Evolutionary conservation across 257 asterid species (phyloP).

Genomic region (Primulina huaijiensis): DNA sequence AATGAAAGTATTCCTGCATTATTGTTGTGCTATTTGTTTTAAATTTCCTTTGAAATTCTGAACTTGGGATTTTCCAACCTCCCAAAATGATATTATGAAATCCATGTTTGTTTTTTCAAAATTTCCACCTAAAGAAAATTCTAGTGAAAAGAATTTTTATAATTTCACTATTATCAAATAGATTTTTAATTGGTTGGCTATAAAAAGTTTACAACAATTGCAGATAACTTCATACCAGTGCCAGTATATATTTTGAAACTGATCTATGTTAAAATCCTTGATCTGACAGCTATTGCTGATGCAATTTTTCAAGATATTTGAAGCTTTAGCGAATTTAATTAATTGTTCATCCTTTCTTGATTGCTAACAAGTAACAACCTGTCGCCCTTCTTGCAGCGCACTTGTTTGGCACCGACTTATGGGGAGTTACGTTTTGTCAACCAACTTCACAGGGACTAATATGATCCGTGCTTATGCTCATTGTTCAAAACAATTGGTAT

Average conservation of each 20-base stretch:
- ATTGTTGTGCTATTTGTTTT: background rate
- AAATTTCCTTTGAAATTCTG: no score
- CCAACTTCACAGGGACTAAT: conserved; percentile 45
- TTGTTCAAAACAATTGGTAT: conserved; percentile 62
- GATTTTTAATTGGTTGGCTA: no score
- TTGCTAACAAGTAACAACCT: background rate
- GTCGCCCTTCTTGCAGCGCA: conserved; percentile 43
- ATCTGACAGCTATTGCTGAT: no score
- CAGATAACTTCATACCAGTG: no score
- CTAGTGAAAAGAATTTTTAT: no score
- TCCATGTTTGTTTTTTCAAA: no score
- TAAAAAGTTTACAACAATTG: no score
- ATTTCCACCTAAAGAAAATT: no score
- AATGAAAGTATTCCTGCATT: background rate
- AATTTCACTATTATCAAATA: no score
- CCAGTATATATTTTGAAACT: background rate
- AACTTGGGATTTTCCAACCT: no score
- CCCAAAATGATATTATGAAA: no score
- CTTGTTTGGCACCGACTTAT: conserved; percentile 71
- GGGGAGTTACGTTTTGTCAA: conserved; percentile 53
- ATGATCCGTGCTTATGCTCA: conserved; percentile 64
- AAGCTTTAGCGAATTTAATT: background rate
- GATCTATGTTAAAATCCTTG: background rate
- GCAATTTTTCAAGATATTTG: background rate
- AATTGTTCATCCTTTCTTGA: background rate